A percentile compares a stretch with the other conserved stretches of the same genome.
phyloP scores from a whole-genome alignment of 305 asterid genomes.

The Lippia alba region DNA sequence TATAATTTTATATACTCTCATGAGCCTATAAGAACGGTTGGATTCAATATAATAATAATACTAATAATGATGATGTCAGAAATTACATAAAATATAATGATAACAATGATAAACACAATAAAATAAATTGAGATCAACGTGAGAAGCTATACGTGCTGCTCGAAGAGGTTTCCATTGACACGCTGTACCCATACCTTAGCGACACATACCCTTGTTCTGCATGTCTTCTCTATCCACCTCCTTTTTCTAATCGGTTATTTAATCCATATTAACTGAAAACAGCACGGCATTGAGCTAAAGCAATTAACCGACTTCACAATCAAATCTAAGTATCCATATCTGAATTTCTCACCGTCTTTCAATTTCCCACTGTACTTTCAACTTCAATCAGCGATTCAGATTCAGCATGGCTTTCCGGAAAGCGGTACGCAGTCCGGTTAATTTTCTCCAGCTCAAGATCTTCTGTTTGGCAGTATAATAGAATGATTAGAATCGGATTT shows the following conservation, averaged over 20 bases:
- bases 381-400: constrained; percentile 12
- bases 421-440: constrained; percentile 20
- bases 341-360: neutral
- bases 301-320: neutral
- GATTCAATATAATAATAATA: too few relatives aligned
- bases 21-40: too few relatives aligned
- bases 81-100: too few relatives aligned
- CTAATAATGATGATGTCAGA: too few relatives aligned
- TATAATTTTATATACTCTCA: too few relatives aligned
- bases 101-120: neutral
- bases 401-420: constrained; percentile 44
- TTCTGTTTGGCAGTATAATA: neutral
- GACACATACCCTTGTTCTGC: constrained; percentile 33
- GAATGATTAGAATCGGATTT: neutral
- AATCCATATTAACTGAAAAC: neutral
- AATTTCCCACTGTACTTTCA: neutral
- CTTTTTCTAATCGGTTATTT: neutral
- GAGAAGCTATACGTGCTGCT: constrained; percentile 38
- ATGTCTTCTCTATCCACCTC: constrained; percentile 25
- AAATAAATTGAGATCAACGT: too few relatives aligned
- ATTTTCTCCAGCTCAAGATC: neutral
- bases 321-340: neutral
- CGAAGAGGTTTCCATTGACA: constrained; percentile 41
- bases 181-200: neutral
- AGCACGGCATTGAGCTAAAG: neutral